Evolutionary conservation across 352 stramenopile genomes (phyloP).

Genomic region (Peronosclerospora sorghi): DNA sequence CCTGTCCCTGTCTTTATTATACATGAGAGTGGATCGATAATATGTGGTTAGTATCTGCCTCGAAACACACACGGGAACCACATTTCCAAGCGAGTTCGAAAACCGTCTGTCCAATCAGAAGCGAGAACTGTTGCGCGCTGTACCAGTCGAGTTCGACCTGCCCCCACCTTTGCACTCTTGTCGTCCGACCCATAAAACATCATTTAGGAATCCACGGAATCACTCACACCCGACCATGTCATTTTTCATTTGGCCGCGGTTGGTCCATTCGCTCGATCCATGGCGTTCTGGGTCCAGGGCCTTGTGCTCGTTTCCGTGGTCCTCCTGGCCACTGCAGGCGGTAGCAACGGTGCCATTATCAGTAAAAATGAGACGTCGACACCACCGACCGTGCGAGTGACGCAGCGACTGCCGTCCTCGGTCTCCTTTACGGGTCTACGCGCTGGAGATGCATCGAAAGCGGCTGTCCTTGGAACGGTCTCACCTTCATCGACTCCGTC

Average conservation of each 20-base stretch:
- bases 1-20: too few relatives aligned
- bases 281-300: too few relatives aligned
- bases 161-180: too few relatives aligned
- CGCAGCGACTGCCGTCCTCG: slow-evolving; percentile 1
- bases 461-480: background rate
- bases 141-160: slow-evolving; percentile 1
- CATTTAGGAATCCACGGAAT: background rate
- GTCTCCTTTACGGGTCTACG: background rate
- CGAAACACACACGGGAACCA: too few relatives aligned
- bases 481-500: background rate
- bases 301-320: slow-evolving; percentile 1
- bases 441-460: background rate
- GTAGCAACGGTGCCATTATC: background rate
- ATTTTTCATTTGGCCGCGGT: slow-evolving; percentile 13
- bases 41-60: too few relatives aligned
- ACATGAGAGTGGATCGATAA: too few relatives aligned
- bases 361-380: slow-evolving; percentile 2
- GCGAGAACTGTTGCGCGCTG: slow-evolving; percentile 5
- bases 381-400: background rate
- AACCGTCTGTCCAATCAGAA: slow-evolving; percentile 12
- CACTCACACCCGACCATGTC: background rate
- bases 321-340: too few relatives aligned
- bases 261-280: background rate
- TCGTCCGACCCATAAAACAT: background rate
- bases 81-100: too few relatives aligned